Conservation (phyloP, 106 monocot genomes). For the Narthecium ossifragum region DNA sequence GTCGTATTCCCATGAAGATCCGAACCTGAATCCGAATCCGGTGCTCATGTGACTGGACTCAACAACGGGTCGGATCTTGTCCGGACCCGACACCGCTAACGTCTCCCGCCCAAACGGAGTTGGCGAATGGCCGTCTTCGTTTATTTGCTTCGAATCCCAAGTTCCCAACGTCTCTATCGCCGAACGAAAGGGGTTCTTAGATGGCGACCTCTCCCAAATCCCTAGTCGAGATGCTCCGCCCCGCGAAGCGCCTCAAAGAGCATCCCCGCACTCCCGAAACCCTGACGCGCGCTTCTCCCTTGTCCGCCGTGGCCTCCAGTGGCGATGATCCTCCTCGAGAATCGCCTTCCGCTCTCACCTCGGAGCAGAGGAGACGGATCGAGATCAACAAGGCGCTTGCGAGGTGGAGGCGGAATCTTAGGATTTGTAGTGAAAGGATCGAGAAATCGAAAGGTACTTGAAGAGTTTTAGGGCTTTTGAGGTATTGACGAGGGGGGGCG, state of each 20-base stretch:
- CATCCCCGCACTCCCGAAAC: conserved; percentile 15
- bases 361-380: conserved; percentile 44
- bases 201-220: conserved; percentile 51
- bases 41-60: too few relatives aligned
- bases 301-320: conserved; percentile 10
- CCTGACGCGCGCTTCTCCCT: conserved; percentile 33
- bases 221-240: conserved; percentile 43
- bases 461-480: background rate
- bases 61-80: too few relatives aligned
- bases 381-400: conserved; percentile 70
- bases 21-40: too few relatives aligned
- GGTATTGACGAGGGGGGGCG: too few relatives aligned
- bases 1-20: too few relatives aligned
- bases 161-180: too few relatives aligned
- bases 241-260: conserved; percentile 66
- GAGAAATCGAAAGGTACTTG: conserved; percentile 48
- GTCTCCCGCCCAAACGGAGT: too few relatives aligned
- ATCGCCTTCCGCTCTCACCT: conserved; percentile 19
- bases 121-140: too few relatives aligned
- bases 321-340: background rate
- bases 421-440: conserved; percentile 51
- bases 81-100: too few relatives aligned
- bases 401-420: conserved; percentile 46
- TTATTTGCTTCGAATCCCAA: too few relatives aligned
- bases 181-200: too few relatives aligned